Percentiles rank a stretch among this genome's conserved stretches.
Evolutionary conservation across 441 rosid genomes (phyloP).

Genomic region (Syzygium malaccense): DNA sequence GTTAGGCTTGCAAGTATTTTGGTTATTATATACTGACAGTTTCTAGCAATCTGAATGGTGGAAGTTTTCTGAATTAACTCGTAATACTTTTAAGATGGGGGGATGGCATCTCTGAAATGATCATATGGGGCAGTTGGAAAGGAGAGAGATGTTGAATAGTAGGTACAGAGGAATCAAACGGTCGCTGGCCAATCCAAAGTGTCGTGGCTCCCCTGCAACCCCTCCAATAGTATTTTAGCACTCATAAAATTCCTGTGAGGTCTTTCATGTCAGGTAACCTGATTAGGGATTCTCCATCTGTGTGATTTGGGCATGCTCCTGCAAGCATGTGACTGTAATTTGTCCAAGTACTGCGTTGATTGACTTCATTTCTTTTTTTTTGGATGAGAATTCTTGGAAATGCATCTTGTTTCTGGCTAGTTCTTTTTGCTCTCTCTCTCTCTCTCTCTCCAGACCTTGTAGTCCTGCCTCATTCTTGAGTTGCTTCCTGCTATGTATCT

Average conservation of each 20-base stretch:
- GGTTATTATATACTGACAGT: not conserved
- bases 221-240: not conserved
- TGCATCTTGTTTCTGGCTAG: not conserved
- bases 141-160: not conserved
- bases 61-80: not conserved
- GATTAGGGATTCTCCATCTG: not conserved
- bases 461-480: not conserved
- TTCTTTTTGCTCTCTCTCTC: not conserved
- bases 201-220: not conserved
- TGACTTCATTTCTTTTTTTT: not conserved
- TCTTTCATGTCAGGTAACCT: not conserved
- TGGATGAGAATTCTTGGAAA: not conserved
- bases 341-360: not conserved
- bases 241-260: not conserved
- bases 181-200: not conserved
- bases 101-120: not conserved
- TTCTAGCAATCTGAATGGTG: not conserved
- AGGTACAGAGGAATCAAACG: not conserved
- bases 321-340: not conserved
- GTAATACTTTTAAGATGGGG: not conserved
- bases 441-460: not conserved
- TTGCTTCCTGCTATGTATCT: not conserved
- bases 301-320: not conserved
- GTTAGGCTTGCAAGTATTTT: not conserved
- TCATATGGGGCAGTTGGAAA: not conserved